A percentile compares a stretch with the other conserved stretches of the same genome.
Evolutionary conservation across 164 flowering plant species (phyloP).

Genomic region (Dillenia turbinata): DNA sequence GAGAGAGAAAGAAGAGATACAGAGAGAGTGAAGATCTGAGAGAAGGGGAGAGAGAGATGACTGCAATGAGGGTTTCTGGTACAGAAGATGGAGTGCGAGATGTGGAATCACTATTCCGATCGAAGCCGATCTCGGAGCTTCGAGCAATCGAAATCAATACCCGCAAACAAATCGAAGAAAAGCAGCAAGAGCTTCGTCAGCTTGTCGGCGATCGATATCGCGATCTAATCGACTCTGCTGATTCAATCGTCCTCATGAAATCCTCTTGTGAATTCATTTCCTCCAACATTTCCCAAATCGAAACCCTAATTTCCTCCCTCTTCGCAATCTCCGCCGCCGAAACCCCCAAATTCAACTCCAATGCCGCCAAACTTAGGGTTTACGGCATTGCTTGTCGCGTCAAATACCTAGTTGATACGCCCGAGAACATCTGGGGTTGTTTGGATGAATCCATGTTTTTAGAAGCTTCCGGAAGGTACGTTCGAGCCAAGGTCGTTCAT

Average conservation of each 20-base stretch:
- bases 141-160: slow-evolving; percentile 64
- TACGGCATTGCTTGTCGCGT: slow-evolving; percentile 78
- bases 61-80: too few species aligned
- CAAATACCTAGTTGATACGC: slow-evolving; percentile 90
- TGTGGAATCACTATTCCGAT: slow-evolving; percentile 78
- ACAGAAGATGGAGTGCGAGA: slow-evolving; percentile 25
- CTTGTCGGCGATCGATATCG: slow-evolving; percentile 87
- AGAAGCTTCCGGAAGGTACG: slow-evolving; percentile 69
- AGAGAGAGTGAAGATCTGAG: too few species aligned
- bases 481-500: slow-evolving; percentile 72
- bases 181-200: slow-evolving; percentile 88
- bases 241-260: slow-evolving; percentile 82
- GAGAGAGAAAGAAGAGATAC: too few species aligned
- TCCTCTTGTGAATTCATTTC: slow-evolving; percentile 64
- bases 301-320: slow-evolving; percentile 46
- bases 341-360: slow-evolving; percentile 22
- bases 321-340: slow-evolving; percentile 25
- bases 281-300: slow-evolving; percentile 56
- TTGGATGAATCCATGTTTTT: slow-evolving; percentile 90
- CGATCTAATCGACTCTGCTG: slow-evolving; percentile 92
- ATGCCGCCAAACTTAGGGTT: slow-evolving; percentile 31
- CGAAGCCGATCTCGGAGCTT: slow-evolving; percentile 78
- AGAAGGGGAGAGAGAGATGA: too few species aligned
- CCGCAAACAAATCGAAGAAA: slow-evolving; percentile 59
- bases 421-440: slow-evolving; percentile 97